Base-by-base conservation (phyloP, 2,329 filamentous ascomycete genomes). In the Phialophora macrospora region DNA sequence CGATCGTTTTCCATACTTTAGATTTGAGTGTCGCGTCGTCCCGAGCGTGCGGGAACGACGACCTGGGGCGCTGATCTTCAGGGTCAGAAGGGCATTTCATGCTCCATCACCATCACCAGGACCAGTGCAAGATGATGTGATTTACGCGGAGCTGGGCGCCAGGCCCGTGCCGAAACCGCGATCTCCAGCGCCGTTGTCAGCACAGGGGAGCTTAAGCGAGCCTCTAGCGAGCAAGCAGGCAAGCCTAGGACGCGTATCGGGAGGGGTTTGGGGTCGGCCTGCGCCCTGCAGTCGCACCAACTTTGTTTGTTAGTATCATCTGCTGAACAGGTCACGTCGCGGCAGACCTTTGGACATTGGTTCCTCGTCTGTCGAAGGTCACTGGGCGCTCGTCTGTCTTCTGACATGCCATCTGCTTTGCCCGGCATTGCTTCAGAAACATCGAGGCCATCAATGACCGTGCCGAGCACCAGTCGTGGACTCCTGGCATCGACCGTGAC, bases 371-470 rank as follows among this genome's bases (percentile, higher is more conserved):
- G 12, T 41, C 38, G 38, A 17, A 32, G 59, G 49, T 55, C 59
- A 62, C 49, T 62, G 59, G 59, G 28, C 17, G 32, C 20, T 17
- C 32, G 49, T 44, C 12, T 46, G 60, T 62, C 60, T 55, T 55
- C 59, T 62, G 59, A 62, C 59, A 5, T 22, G 9, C 24, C 49
- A 14, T 11, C 17, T 54, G 11, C 24, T 30, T 17, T 62, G 59
- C 32, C 59, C 59, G 32, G 34, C 38, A 24, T 12, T 20, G 55
- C 55, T 57, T 57, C 34, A 24, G 55, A 41, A 24, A 46, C 55
- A 22, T 55, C 52, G 52, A 55, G 52, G 52, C 52, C 52, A 55
- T 55, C 52, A 55, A 55, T 55, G 52, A 55, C 52, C 28, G 52
- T 32, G 52, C 26, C 52, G 52, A 30, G 14, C 17, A 20, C 52